Evolutionary conservation across 768 basidiomycete species (phyloP).

Genomic region (Chiua virens): DNA sequence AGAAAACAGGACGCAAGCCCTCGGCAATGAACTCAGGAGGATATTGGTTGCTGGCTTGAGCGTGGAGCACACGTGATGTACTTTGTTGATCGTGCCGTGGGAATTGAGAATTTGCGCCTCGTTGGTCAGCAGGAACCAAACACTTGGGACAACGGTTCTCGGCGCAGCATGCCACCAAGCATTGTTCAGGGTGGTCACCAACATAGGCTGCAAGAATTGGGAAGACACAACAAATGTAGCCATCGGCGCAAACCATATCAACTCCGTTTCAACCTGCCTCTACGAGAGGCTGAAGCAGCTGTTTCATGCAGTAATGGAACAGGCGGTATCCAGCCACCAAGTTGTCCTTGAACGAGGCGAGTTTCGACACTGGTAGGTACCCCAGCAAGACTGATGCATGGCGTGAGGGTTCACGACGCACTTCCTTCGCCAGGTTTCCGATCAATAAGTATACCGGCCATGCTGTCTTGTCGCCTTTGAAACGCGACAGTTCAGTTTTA

Average conservation of each 20-base stretch:
- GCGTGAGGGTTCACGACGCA: background rate
- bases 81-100: background rate
- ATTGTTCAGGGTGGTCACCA: constrained; percentile 1
- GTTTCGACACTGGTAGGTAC: background rate
- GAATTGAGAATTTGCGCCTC: background rate
- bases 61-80: background rate
- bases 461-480: background rate
- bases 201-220: background rate
- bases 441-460: constrained; percentile 8
- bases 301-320: constrained; percentile 9
- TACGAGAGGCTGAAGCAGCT: background rate
- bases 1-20: background rate
- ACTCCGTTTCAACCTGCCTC: background rate
- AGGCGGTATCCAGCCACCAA: background rate
- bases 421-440: background rate
- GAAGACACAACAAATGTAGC: background rate
- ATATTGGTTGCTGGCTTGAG: background rate
- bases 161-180: background rate
- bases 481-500: background rate
- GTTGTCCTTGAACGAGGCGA: background rate
- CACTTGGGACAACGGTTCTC: constrained; percentile 3
- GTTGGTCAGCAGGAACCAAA: background rate
- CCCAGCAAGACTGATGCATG: background rate
- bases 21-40: background rate
- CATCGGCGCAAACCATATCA: constrained; percentile 3